A percentile compares a stretch with the other conserved stretches of the same genome.
Conservation (phyloP, 495 filamentous ascomycete species). For the Delitschia confertaspora region DNA sequence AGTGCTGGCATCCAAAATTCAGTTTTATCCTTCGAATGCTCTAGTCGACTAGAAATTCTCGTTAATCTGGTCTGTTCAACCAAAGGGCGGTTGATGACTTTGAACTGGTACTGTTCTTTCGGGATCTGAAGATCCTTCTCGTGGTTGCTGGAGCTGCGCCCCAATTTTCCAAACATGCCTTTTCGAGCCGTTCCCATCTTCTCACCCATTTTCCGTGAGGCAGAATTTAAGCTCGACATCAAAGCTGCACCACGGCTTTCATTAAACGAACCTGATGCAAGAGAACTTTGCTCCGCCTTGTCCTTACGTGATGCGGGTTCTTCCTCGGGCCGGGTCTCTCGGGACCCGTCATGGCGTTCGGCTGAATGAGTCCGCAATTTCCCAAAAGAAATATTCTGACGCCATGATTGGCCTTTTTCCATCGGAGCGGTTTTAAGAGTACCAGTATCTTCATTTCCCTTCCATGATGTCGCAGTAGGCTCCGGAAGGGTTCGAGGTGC, state of each 20-base stretch:
- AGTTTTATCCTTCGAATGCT: conserved; percentile 80
- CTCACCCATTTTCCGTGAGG: conserved; percentile 59
- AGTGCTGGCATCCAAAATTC: conserved; percentile 96
- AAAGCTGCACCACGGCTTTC: conserved; percentile 55
- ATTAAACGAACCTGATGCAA: conserved; percentile 48
- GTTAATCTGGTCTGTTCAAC: conserved; percentile 79
- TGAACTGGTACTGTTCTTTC: conserved; percentile 68
- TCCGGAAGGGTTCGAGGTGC: conserved; percentile 19
- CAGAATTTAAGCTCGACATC: conserved; percentile 41
- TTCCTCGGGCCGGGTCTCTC: conserved; percentile 26
- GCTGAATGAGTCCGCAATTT: conserved; percentile 52
- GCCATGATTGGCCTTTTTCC: conserved; percentile 53
- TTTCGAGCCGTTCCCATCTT: conserved; percentile 65
- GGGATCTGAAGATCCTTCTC: conserved; percentile 55
- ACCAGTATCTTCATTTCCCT: conserved; percentile 31
- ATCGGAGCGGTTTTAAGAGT: conserved; percentile 51
- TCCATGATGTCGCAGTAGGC: conserved; percentile 28
- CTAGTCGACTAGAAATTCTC: conserved; percentile 73
- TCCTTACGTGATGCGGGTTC: conserved; percentile 41
- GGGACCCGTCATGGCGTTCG: conserved; percentile 44
- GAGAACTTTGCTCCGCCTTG: conserved; percentile 42
- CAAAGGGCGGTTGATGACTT: conserved; percentile 70
- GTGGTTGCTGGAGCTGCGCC: conserved; percentile 59
- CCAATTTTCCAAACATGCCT: conserved; percentile 66
- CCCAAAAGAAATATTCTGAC: conserved; percentile 54